Conservation (phyloP, 2,329 filamentous ascomycete genomes). For the Xylariaceae sp. region DNA sequence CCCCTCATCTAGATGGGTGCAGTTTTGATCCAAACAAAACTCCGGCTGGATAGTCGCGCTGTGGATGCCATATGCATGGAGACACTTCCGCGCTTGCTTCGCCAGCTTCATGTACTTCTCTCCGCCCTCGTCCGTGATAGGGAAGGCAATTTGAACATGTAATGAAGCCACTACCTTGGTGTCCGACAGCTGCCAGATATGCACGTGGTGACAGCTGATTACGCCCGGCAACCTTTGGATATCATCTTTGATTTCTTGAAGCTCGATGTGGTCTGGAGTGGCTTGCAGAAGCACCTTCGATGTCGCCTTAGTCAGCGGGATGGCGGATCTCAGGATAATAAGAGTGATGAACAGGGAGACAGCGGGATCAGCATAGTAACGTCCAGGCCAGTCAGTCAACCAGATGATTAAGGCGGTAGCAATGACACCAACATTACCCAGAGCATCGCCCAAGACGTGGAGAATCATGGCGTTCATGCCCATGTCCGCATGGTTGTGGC, state of each 20-base stretch:
- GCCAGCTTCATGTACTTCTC: constrained; percentile 91
- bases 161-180: constrained; percentile 92
- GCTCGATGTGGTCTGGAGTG: constrained; percentile 84
- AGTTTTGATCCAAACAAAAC: constrained; percentile 65
- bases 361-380: constrained; percentile 86
- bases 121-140: constrained; percentile 80
- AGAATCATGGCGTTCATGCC: constrained; percentile 90
- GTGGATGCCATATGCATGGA: constrained; percentile 96
- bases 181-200: constrained; percentile 97
- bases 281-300: constrained; percentile 92
- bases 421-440: constrained; percentile 88
- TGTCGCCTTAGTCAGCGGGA: constrained; percentile 79
- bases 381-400: constrained; percentile 81
- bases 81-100: constrained; percentile 79
- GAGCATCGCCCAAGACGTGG: constrained; percentile 79
- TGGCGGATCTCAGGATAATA: constrained; percentile 74
- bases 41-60: constrained; percentile 97
- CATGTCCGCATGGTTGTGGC: constrained; percentile 85
- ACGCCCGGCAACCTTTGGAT: constrained; percentile 86
- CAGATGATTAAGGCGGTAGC: constrained; percentile 86
- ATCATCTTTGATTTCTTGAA: constrained; percentile 91
- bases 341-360: constrained; percentile 94
- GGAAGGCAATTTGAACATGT: constrained; percentile 90
- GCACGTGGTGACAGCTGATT: constrained; percentile 90
- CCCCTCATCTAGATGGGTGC: constrained; percentile 46